Conservation (phyloP, 2,329 filamentous ascomycete genomes). For the Colletotrichum tropicicola region DNA sequence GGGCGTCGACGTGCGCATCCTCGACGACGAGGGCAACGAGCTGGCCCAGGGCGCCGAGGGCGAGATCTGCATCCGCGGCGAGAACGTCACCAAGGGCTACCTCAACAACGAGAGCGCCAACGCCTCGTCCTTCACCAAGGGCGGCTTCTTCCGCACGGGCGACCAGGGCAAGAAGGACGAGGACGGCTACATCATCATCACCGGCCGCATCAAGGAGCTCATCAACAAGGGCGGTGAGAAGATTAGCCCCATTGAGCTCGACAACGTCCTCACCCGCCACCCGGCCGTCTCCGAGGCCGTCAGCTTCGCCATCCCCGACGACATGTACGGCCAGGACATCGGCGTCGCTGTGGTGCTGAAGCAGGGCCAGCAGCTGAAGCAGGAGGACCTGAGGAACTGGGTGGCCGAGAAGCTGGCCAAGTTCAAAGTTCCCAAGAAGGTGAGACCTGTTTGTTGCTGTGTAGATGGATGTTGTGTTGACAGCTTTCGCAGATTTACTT, state of each 20-base stretch:
- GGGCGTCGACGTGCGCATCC: conserved; percentile 83
- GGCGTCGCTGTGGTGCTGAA: conserved; percentile 81
- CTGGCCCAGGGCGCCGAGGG: conserved; percentile 75
- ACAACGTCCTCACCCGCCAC: conserved; percentile 82
- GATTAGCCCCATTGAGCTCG: conserved; percentile 87
- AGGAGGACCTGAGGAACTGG: conserved; percentile 73
- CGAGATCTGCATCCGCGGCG: conserved; percentile 84
- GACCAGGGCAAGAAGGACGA: conserved; percentile 85
- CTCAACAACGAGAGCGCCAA: conserved; percentile 85
- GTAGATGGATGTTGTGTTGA: no score
- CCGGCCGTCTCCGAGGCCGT: conserved; percentile 80
- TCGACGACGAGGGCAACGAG: conserved; percentile 75
- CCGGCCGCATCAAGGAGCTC: conserved; percentile 91
- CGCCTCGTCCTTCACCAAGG: conserved; percentile 74
- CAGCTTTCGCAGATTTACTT: conserved; percentile 87
- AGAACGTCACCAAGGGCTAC: conserved; percentile 87
- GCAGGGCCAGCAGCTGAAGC: conserved; percentile 62
- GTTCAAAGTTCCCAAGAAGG: conserved; percentile 88
- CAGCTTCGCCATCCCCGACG: conserved; percentile 83
- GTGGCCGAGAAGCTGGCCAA: conserved; percentile 76
- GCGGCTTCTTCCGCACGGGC: conserved; percentile 88
- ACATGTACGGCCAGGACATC: conserved; percentile 85
- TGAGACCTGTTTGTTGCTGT: no score
- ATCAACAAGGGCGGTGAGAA: conserved; percentile 94
- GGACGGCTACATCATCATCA: conserved; percentile 86